Evolutionary conservation across 2,329 filamentous ascomycete species (phyloP), one percentile per base, ranked within the genome.

Genomic region (Beauveria brongniartii): DNA sequence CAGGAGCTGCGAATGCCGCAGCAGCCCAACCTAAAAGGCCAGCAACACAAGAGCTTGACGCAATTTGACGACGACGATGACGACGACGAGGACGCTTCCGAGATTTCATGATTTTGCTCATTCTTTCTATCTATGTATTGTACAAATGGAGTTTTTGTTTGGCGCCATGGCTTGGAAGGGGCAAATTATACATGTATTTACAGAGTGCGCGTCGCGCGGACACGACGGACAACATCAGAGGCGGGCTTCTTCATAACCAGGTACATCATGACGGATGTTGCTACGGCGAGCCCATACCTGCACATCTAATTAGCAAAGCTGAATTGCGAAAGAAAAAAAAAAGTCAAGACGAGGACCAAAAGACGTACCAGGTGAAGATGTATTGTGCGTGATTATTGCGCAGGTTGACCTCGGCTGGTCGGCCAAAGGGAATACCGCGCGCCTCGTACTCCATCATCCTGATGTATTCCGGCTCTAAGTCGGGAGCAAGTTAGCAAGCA

Each of bases 361-460:
- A 34, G 37, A 75, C 86, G 70, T 84, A 97, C 94, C 94, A 99
- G 66, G 94, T 99, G 74, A 97, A 94, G 67, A 99, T 99, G 75
- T 99, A 99, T 79, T 97, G 94, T 65, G 91, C 87, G 75, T 99
- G 94, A 75, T 96, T 97, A 73, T 99, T 99, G 72, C 91, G 85
- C 70, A 99, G 78, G 72, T 95, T 96, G 63, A 99, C 92, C 75
- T 96, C 91, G 5, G 94, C 84, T 7, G 91, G 78, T 70, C 93
- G 83, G 16, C 92, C 94, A 71, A 97, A 93, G 1, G 94, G 94
- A 63, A 97, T 87, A 30, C 94, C 94, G 68, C 88, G 89, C 16
- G 82, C 81, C 70, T 90, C 83, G 70, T 91, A 85, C 68, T 92
- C 86, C 70, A 91, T 87, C 64, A 87, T 81, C 66, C 85, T 83